Evolutionary conservation across 805 yeast genomes (phyloP).

Genomic region (Wickerhamiella domercqiae): DNA sequence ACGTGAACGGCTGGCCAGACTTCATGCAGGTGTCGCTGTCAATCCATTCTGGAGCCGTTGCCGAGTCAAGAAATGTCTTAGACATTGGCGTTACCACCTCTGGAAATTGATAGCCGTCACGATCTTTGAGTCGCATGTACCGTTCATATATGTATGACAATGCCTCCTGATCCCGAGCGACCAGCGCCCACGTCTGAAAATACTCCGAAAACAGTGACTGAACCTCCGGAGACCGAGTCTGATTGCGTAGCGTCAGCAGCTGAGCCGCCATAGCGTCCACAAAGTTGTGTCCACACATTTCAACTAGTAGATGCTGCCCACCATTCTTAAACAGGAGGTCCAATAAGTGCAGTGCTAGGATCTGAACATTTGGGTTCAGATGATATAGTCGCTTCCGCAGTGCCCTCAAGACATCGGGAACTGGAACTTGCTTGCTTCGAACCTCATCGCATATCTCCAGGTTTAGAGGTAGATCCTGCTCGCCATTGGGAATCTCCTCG

Average conservation of each 20-base stretch:
- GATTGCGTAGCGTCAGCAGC: slow-evolving; percentile 30
- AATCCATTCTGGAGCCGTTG: slow-evolving; percentile 95
- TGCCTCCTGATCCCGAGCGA: slow-evolving; percentile 53
- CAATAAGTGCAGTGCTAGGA: slow-evolving; percentile 56
- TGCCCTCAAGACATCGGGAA: slow-evolving; percentile 75
- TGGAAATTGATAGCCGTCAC: slow-evolving; percentile 55
- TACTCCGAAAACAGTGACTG: slow-evolving; percentile 44
- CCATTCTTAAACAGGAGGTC: slow-evolving; percentile 89
- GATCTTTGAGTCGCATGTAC: slow-evolving; percentile 39
- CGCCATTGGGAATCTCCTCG: slow-evolving; percentile 62
- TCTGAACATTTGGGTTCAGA: slow-evolving; percentile 65
- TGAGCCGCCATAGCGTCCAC: slow-evolving; percentile 65
- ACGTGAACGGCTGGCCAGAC: slow-evolving; percentile 64
- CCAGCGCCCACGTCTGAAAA: slow-evolving; percentile 63
- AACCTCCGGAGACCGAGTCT: slow-evolving; percentile 35
- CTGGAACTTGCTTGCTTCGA: slow-evolving; percentile 60
- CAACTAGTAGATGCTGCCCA: slow-evolving; percentile 69
- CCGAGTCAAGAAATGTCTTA: slow-evolving; percentile 58
- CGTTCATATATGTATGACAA: slow-evolving; percentile 47
- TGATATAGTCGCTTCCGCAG: slow-evolving; percentile 59
- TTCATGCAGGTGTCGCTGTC: slow-evolving; percentile 94
- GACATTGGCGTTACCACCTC: slow-evolving; percentile 23
- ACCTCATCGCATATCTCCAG: slow-evolving; percentile 79
- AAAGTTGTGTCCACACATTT: slow-evolving; percentile 71
- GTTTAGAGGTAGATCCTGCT: slow-evolving; percentile 52